Conservation (phyloP, 2,329 filamentous ascomycete genomes). For the Penicillium sclerotiorum region DNA sequence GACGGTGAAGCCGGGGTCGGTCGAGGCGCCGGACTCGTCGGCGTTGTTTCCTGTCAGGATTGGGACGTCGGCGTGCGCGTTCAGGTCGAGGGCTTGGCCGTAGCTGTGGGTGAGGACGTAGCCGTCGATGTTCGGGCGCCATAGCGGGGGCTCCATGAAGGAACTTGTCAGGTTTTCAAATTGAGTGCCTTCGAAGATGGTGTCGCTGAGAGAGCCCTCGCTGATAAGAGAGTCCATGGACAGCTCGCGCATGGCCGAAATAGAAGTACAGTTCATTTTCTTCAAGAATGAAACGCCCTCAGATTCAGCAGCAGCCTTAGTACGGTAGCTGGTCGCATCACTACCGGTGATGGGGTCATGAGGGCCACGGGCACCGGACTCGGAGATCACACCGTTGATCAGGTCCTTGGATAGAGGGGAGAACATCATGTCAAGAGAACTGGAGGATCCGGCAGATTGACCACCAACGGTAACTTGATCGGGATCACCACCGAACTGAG, state of each 20-base stretch:
- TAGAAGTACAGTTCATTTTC: conserved; percentile 39
- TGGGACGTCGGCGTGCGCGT: conserved; percentile 27
- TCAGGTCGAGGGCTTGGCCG: conserved; percentile 15
- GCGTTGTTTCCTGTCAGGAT: conserved; percentile 36
- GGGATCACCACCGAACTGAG: conserved; percentile 26
- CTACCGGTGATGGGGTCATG: conserved; percentile 32
- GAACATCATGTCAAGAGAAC: conserved; percentile 27
- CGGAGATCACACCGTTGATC: conserved; percentile 33
- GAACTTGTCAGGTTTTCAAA: neutral
- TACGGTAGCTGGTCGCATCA: conserved; percentile 29
- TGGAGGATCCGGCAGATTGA: conserved; percentile 36
- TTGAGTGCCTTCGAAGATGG: conserved; percentile 17
- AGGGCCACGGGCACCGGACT: conserved; percentile 35
- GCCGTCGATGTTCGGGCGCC: conserved; percentile 24
- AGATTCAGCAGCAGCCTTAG: conserved; percentile 23
- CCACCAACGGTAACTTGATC: conserved; percentile 31
- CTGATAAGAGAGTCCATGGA: conserved; percentile 40
- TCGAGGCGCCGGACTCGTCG: conserved; percentile 26
- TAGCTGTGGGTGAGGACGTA: conserved; percentile 32
- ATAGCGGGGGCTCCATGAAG: conserved; percentile 2
- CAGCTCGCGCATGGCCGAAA: conserved; percentile 30
- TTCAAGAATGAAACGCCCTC: conserved; percentile 38
- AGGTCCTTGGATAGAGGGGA: conserved; percentile 26
- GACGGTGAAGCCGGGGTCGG: conserved; percentile 10
- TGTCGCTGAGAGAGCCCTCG: conserved; percentile 18